Percentiles rank a stretch among this genome's conserved stretches.
Conservation (phyloP, 345 rosid genomes). For the Corchorus olitorius region DNA sequence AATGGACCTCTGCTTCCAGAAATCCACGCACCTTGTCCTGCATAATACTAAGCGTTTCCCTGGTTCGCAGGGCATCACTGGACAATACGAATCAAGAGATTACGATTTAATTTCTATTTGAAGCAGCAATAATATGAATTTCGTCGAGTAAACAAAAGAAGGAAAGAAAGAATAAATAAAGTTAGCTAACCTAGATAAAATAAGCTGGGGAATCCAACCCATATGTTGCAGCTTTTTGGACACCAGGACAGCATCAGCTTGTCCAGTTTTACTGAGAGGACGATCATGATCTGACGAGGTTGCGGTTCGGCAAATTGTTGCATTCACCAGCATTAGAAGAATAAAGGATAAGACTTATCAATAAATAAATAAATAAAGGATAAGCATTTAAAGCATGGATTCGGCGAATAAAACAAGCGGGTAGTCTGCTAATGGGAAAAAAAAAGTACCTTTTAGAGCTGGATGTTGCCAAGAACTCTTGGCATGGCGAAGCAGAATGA, state of each 20-base stretch:
- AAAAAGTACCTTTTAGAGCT: slow-evolving; percentile 59
- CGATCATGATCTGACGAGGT: slow-evolving; percentile 81
- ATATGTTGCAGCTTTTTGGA: slow-evolving; percentile 66
- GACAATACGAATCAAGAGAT: slow-evolving; percentile 12
- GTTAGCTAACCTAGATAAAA: slow-evolving; percentile 61
- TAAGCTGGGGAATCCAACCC: slow-evolving; percentile 91
- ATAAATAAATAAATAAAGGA: neutral
- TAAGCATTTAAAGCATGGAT: neutral
- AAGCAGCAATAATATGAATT: neutral
- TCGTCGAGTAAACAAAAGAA: too few species aligned
- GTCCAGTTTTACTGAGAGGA: slow-evolving; percentile 71
- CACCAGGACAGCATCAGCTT: slow-evolving; percentile 62
- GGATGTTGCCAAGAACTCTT: slow-evolving; percentile 80
- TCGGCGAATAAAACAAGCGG: too few species aligned
- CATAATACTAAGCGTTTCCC: slow-evolving; percentile 82
- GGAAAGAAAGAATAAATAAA: neutral
- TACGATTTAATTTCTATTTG: neutral
- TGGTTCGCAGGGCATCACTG: slow-evolving; percentile 83
- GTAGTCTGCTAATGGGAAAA: neutral
- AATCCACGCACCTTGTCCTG: slow-evolving; percentile 75
- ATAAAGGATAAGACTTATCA: too few species aligned
- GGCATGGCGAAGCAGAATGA: slow-evolving; percentile 93
- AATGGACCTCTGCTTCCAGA: slow-evolving; percentile 73
- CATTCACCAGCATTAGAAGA: neutral
- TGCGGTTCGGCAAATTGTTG: neutral